Evolutionary conservation across 768 basidiomycete genomes (phyloP).

Genomic region (Clavulina sp.): DNA sequence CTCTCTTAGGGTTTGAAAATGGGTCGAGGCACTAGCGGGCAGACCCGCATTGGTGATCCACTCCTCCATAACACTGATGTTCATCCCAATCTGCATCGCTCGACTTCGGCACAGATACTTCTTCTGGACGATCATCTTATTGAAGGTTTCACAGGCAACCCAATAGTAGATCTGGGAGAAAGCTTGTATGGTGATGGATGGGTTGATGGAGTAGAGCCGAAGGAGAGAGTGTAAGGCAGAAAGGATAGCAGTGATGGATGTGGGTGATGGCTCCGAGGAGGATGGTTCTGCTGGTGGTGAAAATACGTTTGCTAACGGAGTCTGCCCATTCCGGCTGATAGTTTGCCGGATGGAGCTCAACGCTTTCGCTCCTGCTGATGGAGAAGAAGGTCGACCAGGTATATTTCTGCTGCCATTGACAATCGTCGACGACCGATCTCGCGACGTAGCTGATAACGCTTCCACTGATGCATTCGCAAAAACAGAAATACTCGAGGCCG

Average conservation of each 20-base stretch:
- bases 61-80: slow-evolving; percentile 70
- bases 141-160: slow-evolving; percentile 84
- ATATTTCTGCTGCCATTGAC: background rate
- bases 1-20: slow-evolving; percentile 73
- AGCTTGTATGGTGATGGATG: slow-evolving; percentile 69
- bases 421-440: too few species aligned
- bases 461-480: background rate
- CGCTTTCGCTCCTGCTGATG: slow-evolving; percentile 2
- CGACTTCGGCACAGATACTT: slow-evolving; percentile 85
- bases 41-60: slow-evolving; percentile 75
- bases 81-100: slow-evolving; percentile 80
- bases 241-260: slow-evolving; percentile 50
- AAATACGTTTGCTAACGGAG: background rate
- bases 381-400: slow-evolving; percentile 1
- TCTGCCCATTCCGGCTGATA: background rate
- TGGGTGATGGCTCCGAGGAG: background rate
- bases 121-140: slow-evolving; percentile 73
- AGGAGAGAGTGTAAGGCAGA: slow-evolving; percentile 74
- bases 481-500: background rate
- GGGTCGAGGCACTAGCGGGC: slow-evolving; percentile 57
- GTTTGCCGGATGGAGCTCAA: slow-evolving; percentile 1
- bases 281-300: background rate
- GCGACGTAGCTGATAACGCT: background rate
- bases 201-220: slow-evolving; percentile 76
- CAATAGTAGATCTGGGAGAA: slow-evolving; percentile 99